Evolutionary conservation across 2,329 filamentous ascomycete genomes (phyloP).

Genomic region (Neonectria punicea): DNA sequence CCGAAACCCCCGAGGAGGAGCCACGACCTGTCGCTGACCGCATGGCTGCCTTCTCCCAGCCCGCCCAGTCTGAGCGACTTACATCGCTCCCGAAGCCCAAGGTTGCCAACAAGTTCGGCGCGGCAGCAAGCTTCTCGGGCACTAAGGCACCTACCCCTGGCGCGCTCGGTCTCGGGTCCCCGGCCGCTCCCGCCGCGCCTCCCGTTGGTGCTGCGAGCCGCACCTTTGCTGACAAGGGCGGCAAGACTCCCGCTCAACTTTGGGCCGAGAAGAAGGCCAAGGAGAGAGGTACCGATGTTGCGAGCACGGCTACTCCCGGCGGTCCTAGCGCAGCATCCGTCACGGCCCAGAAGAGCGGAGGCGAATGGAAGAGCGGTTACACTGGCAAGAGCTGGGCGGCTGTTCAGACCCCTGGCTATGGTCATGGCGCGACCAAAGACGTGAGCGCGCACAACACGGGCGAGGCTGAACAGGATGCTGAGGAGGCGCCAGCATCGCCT

Average conservation of each 20-base stretch:
- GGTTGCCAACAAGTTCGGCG: conserved; percentile 88
- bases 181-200: conserved; percentile 62
- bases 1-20: conserved; percentile 50
- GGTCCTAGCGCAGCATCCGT: conserved; percentile 64
- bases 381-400: conserved; percentile 89
- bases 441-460: conserved; percentile 72
- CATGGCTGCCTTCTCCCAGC: conserved; percentile 75
- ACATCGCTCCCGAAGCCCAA: conserved; percentile 94
- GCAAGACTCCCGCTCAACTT: conserved; percentile 95
- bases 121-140: conserved; percentile 77
- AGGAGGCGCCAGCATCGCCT: conserved; percentile 64
- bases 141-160: conserved; percentile 89
- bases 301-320: conserved; percentile 54
- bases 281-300: conserved; percentile 66
- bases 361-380: conserved; percentile 91
- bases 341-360: conserved; percentile 76
- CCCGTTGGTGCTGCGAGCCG: conserved; percentile 85
- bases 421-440: conserved; percentile 66
- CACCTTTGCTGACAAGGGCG: conserved; percentile 93
- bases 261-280: conserved; percentile 98
- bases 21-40: conserved; percentile 79
- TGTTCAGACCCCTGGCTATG: conserved; percentile 75
- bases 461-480: conserved; percentile 55
- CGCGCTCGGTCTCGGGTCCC: conserved; percentile 70
- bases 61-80: conserved; percentile 76